Base-by-base conservation (phyloP, 352 stramenopile species). In the Pythium vanterpoolii region DNA sequence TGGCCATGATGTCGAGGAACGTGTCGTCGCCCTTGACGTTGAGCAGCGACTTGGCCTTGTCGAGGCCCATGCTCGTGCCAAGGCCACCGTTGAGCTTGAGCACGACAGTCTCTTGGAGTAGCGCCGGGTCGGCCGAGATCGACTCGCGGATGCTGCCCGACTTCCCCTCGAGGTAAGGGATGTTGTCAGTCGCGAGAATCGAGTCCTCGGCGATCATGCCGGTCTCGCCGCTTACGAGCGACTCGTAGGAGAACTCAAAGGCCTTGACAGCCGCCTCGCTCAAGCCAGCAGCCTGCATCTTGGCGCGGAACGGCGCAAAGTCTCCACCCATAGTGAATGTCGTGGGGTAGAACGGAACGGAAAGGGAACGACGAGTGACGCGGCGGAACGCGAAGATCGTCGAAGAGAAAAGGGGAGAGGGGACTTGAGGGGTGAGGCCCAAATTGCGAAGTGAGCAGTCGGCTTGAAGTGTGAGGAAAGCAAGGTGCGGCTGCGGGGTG, bases 181-280 rank as follows among this genome's bases (percentile, higher is more conserved):
- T 66, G 59, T 86, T 72, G 64, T 89, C 75, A 33, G 86, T 83
- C 27, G 95, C 84, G 50, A 82, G 71, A 69, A 99, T 99, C 55
- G 87, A 95, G 47, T 74, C 73, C 74, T 99, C 97, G 30, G 92
- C 69, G 71, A 99, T 99, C 85, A 99, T 98, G 63, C 97, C 97
- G 23, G 90, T 97, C 54, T 97, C 90, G 65, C 91, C 91, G 60
- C 86, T 91, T 62, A 95, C 82, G 42, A 99, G 90, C 27, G 95
- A 95, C 47, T 96, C 85, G 81, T 98, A 99, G 44, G 94, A 98
- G 68, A 93, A 98, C 83, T 98, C 93, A 65, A 99, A 99, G 46
- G 97, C 94, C 66, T 97, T 95, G 77, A 99, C 98, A 58, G 96
- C 96, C 19, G 96, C 96, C 34, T 92, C 79, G 59, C 91, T 97